Conservation (phyloP, 305 asterid species). For the Vinca major region DNA sequence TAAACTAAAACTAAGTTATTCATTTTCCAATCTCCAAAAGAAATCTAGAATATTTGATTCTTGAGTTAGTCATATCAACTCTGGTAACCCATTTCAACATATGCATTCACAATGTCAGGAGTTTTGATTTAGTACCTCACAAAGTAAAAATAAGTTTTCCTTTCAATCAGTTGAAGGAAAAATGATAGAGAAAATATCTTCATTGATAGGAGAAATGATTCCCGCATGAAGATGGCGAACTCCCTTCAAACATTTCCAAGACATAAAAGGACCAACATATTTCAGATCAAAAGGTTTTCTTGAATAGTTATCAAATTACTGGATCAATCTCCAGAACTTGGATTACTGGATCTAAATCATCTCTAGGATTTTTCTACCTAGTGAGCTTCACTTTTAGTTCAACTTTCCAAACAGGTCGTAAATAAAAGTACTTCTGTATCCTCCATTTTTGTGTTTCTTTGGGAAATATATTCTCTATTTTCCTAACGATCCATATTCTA, state of each 20-base stretch:
- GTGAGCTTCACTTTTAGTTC: no score
- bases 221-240: background rate
- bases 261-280: background rate
- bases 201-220: background rate
- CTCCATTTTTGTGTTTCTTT: background rate
- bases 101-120: constrained; percentile 1
- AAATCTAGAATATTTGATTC: background rate
- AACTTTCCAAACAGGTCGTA: background rate
- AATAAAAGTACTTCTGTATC: background rate
- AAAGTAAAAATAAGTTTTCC: background rate
- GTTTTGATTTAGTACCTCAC: background rate
- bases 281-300: background rate
- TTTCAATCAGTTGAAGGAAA: background rate
- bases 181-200: background rate
- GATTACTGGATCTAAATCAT: no score
- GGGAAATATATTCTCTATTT: background rate
- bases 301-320: background rate
- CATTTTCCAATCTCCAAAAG: background rate
- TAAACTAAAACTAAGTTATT: background rate
- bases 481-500: background rate
- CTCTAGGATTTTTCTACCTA: no score
- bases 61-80: background rate
- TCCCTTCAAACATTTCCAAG: background rate
- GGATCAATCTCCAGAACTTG: background rate
- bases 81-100: background rate